Evolutionary conservation across 345 rosid genomes (phyloP), one percentile per base, ranked within the genome.

Genomic region (Limnanthes douglasii): DNA sequence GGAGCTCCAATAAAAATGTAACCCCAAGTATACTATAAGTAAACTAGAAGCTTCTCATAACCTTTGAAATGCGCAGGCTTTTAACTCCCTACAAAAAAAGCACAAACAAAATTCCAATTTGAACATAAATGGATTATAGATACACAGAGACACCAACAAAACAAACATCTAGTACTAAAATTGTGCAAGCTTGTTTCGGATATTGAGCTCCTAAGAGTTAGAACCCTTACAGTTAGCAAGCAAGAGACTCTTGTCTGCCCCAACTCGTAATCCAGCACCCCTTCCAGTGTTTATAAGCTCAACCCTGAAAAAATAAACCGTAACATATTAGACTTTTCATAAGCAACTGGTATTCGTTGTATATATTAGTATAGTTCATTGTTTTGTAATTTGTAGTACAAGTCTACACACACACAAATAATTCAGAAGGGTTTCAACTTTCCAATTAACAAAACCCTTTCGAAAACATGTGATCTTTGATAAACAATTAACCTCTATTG

Each of bases 371-470:
- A 50, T 22, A 15, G 28, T 26, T 42, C 50, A 36, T 22, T 31
- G 25, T 1, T 43, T 0, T 32, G 44, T 56, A 26, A 15, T 9
- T 15, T 31, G 16, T 7, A 28, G 5, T 16, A 36, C 31, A 54
- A 48, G 33, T 24, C 16, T 6, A 37, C 0, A 44, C 43, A 50
- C 56, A 50, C 49, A 56, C 55, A 47, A 40, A 48, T 42, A 56
- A 42, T 49, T 50, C 46, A 57, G n/a, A n/a, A n/a, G n/a, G n/a
- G n/a, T n/a, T n/a, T n/a, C n/a, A n/a, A n/a, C n/a, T n/a, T n/a
- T n/a, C n/a, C n/a, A n/a, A n/a, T n/a, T n/a, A n/a, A n/a, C n/a
- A n/a, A n/a, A n/a, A n/a, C n/a, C n/a, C n/a, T n/a, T n/a, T n/a
- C n/a, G n/a, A n/a, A n/a, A n/a, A n/a, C n/a, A n/a, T n/a, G n/a